These are phyloP conservation scores for Phytopythium kandeliae DNA, from an alignment of 352 stramenopile species.

Conservation along the genomic window DNA sequence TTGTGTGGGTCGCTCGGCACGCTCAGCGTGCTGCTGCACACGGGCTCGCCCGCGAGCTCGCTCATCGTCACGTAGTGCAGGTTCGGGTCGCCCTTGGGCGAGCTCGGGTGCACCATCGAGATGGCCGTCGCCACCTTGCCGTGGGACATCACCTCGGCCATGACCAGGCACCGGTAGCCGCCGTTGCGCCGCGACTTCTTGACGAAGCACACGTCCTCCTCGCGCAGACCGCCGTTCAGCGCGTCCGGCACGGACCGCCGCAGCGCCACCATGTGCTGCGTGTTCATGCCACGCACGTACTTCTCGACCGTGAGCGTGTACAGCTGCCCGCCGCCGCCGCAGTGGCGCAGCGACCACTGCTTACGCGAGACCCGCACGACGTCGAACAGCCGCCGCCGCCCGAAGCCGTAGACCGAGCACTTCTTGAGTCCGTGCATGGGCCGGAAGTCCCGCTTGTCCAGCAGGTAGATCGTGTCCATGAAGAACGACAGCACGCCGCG, in stretches of 20 bases:
- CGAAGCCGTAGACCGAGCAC: slow-evolving; percentile 75
- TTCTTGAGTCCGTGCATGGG: slow-evolving; percentile 54
- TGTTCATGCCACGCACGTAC: slow-evolving; percentile 56
- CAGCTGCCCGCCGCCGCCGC: slow-evolving; percentile 44
- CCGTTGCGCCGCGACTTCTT: slow-evolving; percentile 64
- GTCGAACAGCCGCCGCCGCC: slow-evolving; percentile 68
- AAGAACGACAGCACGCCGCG: slow-evolving; percentile 74
- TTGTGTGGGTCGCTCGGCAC: slow-evolving; percentile 61
- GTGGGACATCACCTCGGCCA: slow-evolving; percentile 77
- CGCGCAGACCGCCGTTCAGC: slow-evolving; percentile 41
- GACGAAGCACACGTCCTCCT: slow-evolving; percentile 78
- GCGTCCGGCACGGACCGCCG: slow-evolving; percentile 52
- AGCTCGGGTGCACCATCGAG: slow-evolving; percentile 51
- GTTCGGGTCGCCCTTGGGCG: slow-evolving; percentile 39
- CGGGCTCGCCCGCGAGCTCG: slow-evolving; percentile 60
- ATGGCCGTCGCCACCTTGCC: slow-evolving; percentile 76
- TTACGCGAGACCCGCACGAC: slow-evolving; percentile 69
- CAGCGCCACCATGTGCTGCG: slow-evolving; percentile 74
- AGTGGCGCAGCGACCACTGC: slow-evolving; percentile 61
- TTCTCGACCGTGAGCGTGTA: slow-evolving; percentile 63
- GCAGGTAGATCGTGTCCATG: slow-evolving; percentile 70
- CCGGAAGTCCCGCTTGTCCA: slow-evolving; percentile 79
- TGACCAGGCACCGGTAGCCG: slow-evolving; percentile 68
- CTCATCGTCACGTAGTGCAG: slow-evolving; percentile 80
- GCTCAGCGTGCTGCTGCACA: slow-evolving; percentile 73